Evolutionary conservation across 78 protist species (phyloP), one percentile per base, ranked within the genome.

Genomic region (Protostelium mycophagum): DNA sequence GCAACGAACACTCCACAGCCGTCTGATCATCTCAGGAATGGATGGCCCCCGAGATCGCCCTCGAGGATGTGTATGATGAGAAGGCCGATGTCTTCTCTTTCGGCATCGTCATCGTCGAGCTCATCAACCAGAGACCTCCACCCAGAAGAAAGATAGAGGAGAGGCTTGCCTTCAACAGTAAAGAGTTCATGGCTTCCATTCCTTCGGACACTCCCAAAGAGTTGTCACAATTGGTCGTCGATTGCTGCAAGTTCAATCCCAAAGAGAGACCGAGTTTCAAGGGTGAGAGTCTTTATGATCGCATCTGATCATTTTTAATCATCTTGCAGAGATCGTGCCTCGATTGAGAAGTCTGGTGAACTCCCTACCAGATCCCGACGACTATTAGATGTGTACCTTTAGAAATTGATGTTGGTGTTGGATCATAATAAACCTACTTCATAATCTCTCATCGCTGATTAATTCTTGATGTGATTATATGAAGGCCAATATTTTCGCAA

Each of bases 1-100:
- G n/a, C n/a, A n/a, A n/a, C n/a, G n/a, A n/a, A n/a, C n/a, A n/a
- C n/a, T n/a, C n/a, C n/a, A n/a, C n/a, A n/a, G n/a, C 73, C 73
- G 0, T 92, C 63, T 83, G 91, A 90, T 34, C 91, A 90, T 25
- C 35, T 89, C 92, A 92, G 34, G 36, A 87, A n/a, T 92, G 94
- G 94, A 88, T 89, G 94, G 94, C 94, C 36, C 94, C 94, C 35
- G 94, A 92, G 83, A 89, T 92, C 34, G 84, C 38, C 31, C 63
- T 92, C 86, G 94, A 87, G 23, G 86, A 83, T 25, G 73, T 88
- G 28, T 92, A 92, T 35, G 91, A 89, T 34, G 87, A 83, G 1
- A 89, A 89, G 9, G 90, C 86, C 0, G 94, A 92, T 29, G 94
- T 92, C 10, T 92, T 92, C 83, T 92, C 94, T 1, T 92, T 83